Percentiles rank a stretch among this genome's conserved stretches.
Conservation (phyloP, 192 early-diverging fungal species). For the Coemansia guatemalensis region DNA sequence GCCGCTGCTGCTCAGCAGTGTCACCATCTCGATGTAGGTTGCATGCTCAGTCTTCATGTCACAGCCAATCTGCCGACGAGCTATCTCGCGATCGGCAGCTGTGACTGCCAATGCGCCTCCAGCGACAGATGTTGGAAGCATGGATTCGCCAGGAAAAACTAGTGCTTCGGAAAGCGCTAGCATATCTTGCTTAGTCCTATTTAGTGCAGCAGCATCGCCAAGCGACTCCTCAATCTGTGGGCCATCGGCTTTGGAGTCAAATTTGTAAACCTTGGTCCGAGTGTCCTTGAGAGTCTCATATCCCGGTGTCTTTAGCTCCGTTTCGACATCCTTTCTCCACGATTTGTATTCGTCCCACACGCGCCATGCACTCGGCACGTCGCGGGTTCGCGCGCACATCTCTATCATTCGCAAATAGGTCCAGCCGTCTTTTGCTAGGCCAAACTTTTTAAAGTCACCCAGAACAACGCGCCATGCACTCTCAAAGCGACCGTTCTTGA, state of each 20-base stretch:
- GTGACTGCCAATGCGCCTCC: constrained; percentile 37
- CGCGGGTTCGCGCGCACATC: constrained; percentile 61
- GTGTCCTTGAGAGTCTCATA: constrained; percentile 23
- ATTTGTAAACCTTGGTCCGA: constrained; percentile 24
- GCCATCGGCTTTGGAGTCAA: neutral
- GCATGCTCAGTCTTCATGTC: constrained; percentile 58
- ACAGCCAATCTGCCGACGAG: constrained; percentile 50
- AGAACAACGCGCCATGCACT: constrained; percentile 55
- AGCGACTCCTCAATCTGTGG: neutral
- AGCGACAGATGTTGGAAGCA: constrained; percentile 20
- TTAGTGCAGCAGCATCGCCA: constrained; percentile 21
- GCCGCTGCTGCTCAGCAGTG: constrained; percentile 59
- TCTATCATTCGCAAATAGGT: constrained; percentile 60
- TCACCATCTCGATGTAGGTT: constrained; percentile 63
- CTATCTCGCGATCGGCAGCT: constrained; percentile 40
- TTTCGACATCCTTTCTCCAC: constrained; percentile 53
- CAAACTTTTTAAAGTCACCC: constrained; percentile 53
- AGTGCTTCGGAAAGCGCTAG: constrained; percentile 31
- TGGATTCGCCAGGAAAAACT: constrained; percentile 29
- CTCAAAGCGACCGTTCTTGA: constrained; percentile 55
- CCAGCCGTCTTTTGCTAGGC: constrained; percentile 59
- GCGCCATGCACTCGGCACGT: constrained; percentile 61
- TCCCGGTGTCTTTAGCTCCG: constrained; percentile 39
- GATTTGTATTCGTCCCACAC: constrained; percentile 68
- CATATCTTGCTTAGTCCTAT: constrained; percentile 31